A percentile compares a stretch with the other conserved stretches of the same genome.
Conservation (phyloP, 2,329 filamentous ascomycete species). For the Ophiostoma australiae region DNA sequence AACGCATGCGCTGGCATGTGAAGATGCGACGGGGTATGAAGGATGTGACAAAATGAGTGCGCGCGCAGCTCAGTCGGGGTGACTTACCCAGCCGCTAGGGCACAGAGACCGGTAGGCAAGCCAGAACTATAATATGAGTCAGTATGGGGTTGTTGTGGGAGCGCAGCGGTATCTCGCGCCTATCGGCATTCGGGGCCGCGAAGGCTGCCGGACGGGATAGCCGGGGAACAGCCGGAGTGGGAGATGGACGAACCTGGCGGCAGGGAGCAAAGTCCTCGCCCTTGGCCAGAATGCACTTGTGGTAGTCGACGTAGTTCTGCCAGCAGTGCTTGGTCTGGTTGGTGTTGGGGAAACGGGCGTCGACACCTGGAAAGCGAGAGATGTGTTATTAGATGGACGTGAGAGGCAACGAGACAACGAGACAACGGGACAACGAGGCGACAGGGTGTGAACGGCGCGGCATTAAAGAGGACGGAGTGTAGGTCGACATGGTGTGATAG, state of each 20-base stretch:
- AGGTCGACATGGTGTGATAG: not conserved
- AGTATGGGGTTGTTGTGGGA: not conserved
- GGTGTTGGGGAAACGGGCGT: slow-evolving; percentile 97
- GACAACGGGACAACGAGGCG: not conserved
- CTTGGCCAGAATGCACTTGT: slow-evolving; percentile 99
- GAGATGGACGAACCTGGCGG: slow-evolving; percentile 66
- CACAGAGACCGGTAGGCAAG: slow-evolving; percentile 95
- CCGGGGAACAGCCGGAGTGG: not conserved
- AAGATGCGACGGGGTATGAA: not conserved
- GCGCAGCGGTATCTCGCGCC: slow-evolving; percentile 10
- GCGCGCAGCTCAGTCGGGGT: not conserved
- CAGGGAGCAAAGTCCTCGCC: slow-evolving; percentile 97
- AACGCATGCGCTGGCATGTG: not conserved
- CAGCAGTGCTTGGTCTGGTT: slow-evolving; percentile 99
- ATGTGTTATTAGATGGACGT: slow-evolving; percentile 12
- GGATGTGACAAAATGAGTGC: not conserved
- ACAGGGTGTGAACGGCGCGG: not conserved
- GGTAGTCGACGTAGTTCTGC: slow-evolving; percentile 99
- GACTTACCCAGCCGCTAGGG: slow-evolving; percentile 68
- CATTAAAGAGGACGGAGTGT: not conserved
- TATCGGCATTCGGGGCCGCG: not conserved
- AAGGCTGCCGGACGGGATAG: not conserved
- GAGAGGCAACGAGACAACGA: not conserved
- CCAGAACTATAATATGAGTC: slow-evolving; percentile 64
- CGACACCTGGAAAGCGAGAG: slow-evolving; percentile 65